Conservation (phyloP, 257 asterid genomes). For the Scutellaria minor region DNA sequence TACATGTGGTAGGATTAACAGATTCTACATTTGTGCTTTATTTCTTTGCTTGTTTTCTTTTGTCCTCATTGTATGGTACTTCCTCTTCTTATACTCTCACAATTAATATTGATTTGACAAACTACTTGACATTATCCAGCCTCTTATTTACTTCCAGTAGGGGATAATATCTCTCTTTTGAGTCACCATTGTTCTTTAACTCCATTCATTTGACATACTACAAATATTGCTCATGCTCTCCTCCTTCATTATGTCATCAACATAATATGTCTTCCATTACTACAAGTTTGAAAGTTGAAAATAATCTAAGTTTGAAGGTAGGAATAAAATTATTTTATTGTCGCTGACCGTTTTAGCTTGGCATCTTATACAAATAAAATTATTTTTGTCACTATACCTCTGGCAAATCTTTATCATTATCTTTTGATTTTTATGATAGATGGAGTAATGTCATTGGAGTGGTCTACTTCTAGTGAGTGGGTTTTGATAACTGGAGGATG, state of each 20-base stretch:
- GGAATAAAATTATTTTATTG: neutral
- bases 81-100: neutral
- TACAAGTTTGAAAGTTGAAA: slow-evolving; percentile 11
- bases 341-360: neutral
- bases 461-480: slow-evolving; percentile 99
- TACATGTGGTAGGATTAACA: slow-evolving; percentile 17
- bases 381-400: neutral
- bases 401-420: slow-evolving; percentile 29
- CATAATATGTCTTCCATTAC: slow-evolving; percentile 8
- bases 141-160: neutral
- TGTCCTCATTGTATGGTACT: slow-evolving; percentile 5
- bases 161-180: neutral
- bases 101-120: slow-evolving; percentile 13
- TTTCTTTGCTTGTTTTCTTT: neutral
- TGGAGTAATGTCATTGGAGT: slow-evolving; percentile 96
- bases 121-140: slow-evolving; percentile 23
- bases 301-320: neutral
- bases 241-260: neutral
- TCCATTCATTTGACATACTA: slow-evolving; percentile 19
- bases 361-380: slow-evolving; percentile 13
- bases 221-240: neutral
- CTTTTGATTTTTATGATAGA: slow-evolving; percentile 54
- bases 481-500: slow-evolving; percentile 95
- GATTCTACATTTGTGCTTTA: neutral
- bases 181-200: neutral